Evolutionary conservation across 2,329 filamentous ascomycete species (phyloP).

Genomic region (Xylariaceae sp.): DNA sequence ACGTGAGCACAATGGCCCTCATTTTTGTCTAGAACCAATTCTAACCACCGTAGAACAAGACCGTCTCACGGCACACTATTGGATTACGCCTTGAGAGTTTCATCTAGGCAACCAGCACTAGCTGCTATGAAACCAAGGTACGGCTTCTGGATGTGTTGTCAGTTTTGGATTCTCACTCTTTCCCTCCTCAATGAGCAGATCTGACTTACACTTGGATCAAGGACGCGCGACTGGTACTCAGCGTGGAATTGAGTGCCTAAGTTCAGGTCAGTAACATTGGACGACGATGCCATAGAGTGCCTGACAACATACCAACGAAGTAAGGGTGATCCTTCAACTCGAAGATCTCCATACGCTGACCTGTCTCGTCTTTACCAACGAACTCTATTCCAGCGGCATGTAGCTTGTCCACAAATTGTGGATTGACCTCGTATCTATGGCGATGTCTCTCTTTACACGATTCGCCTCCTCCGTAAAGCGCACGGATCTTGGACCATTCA

Average conservation of each 20-base stretch:
- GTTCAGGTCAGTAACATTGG: background rate
- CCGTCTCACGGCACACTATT: no score
- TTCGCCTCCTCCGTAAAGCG: slow-evolving; percentile 63
- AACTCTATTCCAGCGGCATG: slow-evolving; percentile 70
- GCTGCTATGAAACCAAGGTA: slow-evolving; percentile 86
- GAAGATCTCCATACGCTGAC: slow-evolving; percentile 77
- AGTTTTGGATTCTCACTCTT: background rate
- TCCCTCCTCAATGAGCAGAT: background rate
- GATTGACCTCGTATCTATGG: slow-evolving; percentile 90
- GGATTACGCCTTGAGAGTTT: slow-evolving; percentile 21
- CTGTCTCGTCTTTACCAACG: slow-evolving; percentile 75
- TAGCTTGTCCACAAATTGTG: slow-evolving; percentile 67
- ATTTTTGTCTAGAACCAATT: no score
- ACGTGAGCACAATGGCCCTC: no score
- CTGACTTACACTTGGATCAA: slow-evolving; percentile 50
- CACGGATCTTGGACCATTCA: slow-evolving; percentile 76
- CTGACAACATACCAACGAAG: slow-evolving; percentile 53
- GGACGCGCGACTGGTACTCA: slow-evolving; percentile 75
- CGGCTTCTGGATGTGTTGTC: slow-evolving; percentile 38
- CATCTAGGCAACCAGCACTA: slow-evolving; percentile 62
- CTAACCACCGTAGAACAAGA: no score
- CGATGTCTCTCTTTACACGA: slow-evolving; percentile 73
- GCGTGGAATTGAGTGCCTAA: slow-evolving; percentile 70
- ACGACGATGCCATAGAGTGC: background rate
- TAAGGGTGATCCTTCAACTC: slow-evolving; percentile 81